A percentile compares a stretch with the other conserved stretches of the same genome.
These are phyloP conservation scores for Raffaelea ambrosiae DNA, from an alignment of 2,329 filamentous ascomycete species.

Conservation along the genomic window DNA sequence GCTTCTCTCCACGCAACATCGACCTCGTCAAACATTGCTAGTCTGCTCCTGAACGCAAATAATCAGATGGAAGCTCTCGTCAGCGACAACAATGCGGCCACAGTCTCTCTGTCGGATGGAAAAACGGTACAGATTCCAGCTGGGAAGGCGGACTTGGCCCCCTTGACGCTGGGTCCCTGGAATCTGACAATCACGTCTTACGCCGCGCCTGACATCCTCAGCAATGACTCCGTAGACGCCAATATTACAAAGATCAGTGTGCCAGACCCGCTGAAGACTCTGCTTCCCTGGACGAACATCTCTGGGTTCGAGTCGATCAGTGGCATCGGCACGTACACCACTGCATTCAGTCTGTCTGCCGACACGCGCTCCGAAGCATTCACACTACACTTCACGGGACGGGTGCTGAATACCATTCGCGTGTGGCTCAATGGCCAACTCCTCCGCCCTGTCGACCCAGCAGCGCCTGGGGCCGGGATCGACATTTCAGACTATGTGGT, in stretches of 20 bases:
- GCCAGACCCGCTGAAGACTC: conserved; percentile 4
- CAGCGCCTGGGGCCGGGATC: neutral
- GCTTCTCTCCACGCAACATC: too few species aligned
- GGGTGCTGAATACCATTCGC: conserved; percentile 7
- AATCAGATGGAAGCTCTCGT: too few species aligned
- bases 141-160: too few species aligned
- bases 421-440: conserved; percentile 8
- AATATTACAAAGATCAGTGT: conserved; percentile 5
- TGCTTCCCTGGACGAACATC: conserved; percentile 8
- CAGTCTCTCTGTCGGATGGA: too few species aligned
- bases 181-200: conserved; percentile 2
- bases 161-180: conserved; percentile 2
- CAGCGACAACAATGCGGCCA: too few species aligned
- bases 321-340: conserved; percentile 10
- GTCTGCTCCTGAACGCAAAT: neutral
- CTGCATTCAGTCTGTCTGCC: conserved; percentile 1
- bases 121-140: too few species aligned
- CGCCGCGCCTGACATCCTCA: conserved; percentile 2
- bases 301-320: conserved; percentile 3
- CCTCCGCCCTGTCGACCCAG: conserved; percentile 8
- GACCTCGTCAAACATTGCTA: conserved; percentile 3
- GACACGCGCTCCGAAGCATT: conserved; percentile 2
- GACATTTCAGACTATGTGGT: conserved; percentile 7
- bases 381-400: conserved; percentile 8
- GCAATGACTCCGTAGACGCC: conserved; percentile 5